Evolutionary conservation across 495 filamentous ascomycete genomes (phyloP), one percentile per base, ranked within the genome.

Genomic region (Hypomontagnella monticulosa): DNA sequence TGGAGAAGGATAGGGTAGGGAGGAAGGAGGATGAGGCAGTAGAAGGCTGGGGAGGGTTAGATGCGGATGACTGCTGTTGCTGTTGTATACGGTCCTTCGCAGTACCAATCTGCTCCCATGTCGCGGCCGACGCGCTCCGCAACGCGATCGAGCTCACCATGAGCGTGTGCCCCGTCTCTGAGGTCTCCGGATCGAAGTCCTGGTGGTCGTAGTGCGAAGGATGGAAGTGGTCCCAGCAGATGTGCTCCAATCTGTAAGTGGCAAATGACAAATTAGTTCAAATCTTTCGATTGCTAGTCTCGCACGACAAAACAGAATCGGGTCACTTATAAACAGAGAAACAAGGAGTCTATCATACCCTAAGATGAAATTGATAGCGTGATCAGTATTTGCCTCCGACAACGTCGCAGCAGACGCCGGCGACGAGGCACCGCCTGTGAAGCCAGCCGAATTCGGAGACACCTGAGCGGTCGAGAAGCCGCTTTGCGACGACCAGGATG

Each of bases 331-430:
- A 42, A 18, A 36, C 44, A 63, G 27, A 57, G 34, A 27, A 40
- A 27, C 16, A 11, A 52, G 27, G 33, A 32, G 23, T 20, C 5
- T 2, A 23, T 2, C 77, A 19, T 74, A 84, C 80, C 75, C 77
- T 23, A 83, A 70, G 46, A 84, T 80, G 41, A 83, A 84, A 53
- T 83, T 83, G 57, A 84, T 81, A 3, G 76, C 82, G 37, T 73
- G 63, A 18, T 78, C 76, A 9, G 73, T 74, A 49, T 82, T 68
- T 40, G 75, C 71, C 42, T 75, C 66, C 1, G 75, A 64, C 27
- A 78, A 30, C 16, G 42, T 40, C 30, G 15, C 32, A 16, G 14
- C 23, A 38, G 36, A 14, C 15, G 43, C 10, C n/a, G 15, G 20
- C n/a, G 23, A 37, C n/a, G 30, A 34, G 5, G 12, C 47, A 27